Base-by-base conservation (phyloP, 106 monocot genomes). In the Amphibolis antarctica region DNA sequence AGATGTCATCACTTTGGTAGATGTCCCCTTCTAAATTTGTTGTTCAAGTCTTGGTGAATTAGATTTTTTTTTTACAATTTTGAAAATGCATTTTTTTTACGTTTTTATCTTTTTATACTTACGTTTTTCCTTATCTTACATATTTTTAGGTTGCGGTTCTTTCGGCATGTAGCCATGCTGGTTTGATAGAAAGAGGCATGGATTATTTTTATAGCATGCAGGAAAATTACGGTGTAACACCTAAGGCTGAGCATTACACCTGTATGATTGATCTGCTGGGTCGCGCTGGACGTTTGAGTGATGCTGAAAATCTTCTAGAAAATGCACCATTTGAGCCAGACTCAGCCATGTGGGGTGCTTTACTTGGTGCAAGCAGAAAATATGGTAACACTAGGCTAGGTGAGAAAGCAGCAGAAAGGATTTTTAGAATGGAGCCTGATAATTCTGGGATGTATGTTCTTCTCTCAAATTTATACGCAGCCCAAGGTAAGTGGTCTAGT, bases 261-360 rank as follows among this genome's bases (percentile, higher is more conserved):
- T 87, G 86, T 77, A 80, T 87, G 86, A 87, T 87, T 29, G 86
- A 87, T 62, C 77, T 87, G 60, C 69, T 87, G 47, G 86, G 86
- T 1, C 66, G 86, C 69, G 82, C 78, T 62, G 82, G 86, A 15
- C 74, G 69, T 20, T 58, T 87, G 48, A 56, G 60, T n/a, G 86
- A 82, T 45, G 80, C 80, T 46, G 57, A 75, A 60, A 65, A 63
- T 48, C 86, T 86, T 15, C 60, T 86, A 43, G 71, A 63, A 60
- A 75, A 75, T 53, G 71, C 79, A 46, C 86, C 86, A 36, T 75
- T 82, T 59, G 82, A 82, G 46, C 74, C 82, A 11, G 86, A 87
- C 66, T 79, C 77, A 28, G 67, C 82, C 21, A 86, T 86, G 86
- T 87, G 86, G 86, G 86, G 86, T 63, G 86, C 86, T 68, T 67